Base-by-base conservation (phyloP, 1,139 yeast genomes). In the Debaryomyces sp. region DNA sequence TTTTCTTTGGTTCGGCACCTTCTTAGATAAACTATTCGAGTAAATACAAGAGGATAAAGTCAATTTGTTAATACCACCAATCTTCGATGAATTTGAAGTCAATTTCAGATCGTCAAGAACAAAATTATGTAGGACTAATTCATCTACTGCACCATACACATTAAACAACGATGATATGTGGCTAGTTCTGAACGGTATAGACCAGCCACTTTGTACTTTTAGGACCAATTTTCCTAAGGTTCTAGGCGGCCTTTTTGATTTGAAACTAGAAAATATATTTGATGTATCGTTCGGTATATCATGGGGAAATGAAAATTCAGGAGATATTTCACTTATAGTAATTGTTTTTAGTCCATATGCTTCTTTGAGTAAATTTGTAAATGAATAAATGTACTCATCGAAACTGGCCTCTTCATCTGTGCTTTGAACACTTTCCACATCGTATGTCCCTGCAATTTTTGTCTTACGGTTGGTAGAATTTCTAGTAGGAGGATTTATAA, bases 181-280 rank as follows among this genome's bases (percentile, higher is more conserved):
- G 24, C 56, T 55, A 36, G 73, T 65, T 50, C 78, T 71, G 52
- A 83, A 66, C 1, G 79, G 75, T 27, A 77, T 68, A 15, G 74
- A 70, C 83, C 83, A 78, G 1, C 82, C 82, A 0, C 71, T 54
- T 50, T 79, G 80, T 0, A 81, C 71, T 15, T 71, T 67, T 2
- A 79, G 56, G 2, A 61, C 58, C 38, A 75, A 50, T 26, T 50
- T 59, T 2, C 55, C 48, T 23, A 72, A 56, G 1, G 54, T 50
- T 44, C 76, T 58, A 9, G 55, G 56, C 5, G 62, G 62, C 34
- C 54, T 52, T 4, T 54, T 49, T 30, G 43, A 13, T 22, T 24
- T 23, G n/a, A 43, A 33, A 23, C 37, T 15, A 9, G 43, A 33
- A 17, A 39, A 35, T 10, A 36, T 13, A 43, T 37, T 21, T 44